Base-by-base conservation (phyloP, 441 rosid species). In the Aquilaria agallochum region DNA sequence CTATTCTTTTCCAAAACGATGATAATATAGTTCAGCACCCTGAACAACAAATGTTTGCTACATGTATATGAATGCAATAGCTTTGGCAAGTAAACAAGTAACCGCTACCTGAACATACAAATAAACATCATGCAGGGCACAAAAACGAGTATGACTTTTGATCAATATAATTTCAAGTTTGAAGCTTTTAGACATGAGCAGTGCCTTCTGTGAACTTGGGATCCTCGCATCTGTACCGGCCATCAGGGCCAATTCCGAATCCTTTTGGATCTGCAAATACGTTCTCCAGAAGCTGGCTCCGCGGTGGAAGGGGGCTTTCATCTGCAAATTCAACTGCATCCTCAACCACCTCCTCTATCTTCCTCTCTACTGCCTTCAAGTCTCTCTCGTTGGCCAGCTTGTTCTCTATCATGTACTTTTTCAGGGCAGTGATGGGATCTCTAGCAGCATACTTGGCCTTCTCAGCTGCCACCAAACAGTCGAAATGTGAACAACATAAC, bases 261-360 rank as follows among this genome's bases (percentile, higher is more conserved):
- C 96, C 97, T 78, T 81, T 92, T 0, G 97, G 96, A 68, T 92
- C 96, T 32, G 90, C 96, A 76, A 89, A 89, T 58, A 87, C 96
- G 55, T 89, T 92, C 82, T 87, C 96, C 27, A 89, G 88, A 14
- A 89, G 85, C 84, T 92, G 96, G 75, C 83, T 85, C 42, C 90
- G 86, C 49, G 68, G 46, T 2, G 96, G 97, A 46, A 11, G 73
- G 50, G 97, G 92, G 73, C 91, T 89, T 5, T 69, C 83, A 11
- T 91, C 97, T 12, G 96, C 96, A 78, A 89, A 92, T 77, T 89
- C 92, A 4, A 92, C 96, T 3, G 96, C 84, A 4, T 87, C 96
- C 71, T 92, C 97, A 32, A 89, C 78, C 42, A 86, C 59, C 74
- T 88, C 94, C 2, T 86, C 94, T 59, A 86, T 88, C 79, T 80